Evolutionary conservation across 176 grass and related monocot species (phyloP).

Genomic region (Olyra latifolia): DNA sequence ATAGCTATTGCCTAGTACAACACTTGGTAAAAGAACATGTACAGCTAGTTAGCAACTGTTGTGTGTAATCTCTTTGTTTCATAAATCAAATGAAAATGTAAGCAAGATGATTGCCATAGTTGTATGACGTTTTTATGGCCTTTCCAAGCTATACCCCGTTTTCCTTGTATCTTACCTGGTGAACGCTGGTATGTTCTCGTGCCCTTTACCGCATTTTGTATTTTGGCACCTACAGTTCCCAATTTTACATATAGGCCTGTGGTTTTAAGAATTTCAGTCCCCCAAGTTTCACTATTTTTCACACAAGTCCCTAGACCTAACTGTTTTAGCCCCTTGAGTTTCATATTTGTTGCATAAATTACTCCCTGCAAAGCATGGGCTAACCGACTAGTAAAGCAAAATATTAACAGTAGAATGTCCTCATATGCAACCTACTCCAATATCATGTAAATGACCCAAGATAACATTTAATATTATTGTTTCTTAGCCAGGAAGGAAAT

Average conservation of each 20-base stretch:
- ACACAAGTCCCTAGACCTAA: too few relatives aligned
- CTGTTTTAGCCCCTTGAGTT: too few relatives aligned
- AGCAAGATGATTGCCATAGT: not conserved
- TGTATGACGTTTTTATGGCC: not conserved
- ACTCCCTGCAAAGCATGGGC: too few relatives aligned
- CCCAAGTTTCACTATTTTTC: too few relatives aligned
- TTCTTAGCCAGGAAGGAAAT: not conserved
- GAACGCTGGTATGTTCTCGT: too few relatives aligned
- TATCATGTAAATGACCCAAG: not conserved
- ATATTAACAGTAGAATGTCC: not conserved
- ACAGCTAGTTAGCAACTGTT: not conserved
- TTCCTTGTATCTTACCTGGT: not conserved
- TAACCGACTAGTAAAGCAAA: too few relatives aligned
- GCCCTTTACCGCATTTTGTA: too few relatives aligned
- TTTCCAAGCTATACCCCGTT: not conserved
- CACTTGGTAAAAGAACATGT: not conserved
- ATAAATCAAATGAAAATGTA: slow-evolving; percentile 9
- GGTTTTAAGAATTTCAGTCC: too few relatives aligned
- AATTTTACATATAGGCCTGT: too few relatives aligned
- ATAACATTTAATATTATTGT: not conserved
- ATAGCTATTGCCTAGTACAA: not conserved
- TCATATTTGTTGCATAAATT: too few relatives aligned
- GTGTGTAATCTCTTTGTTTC: not conserved
- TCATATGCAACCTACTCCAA: not conserved
- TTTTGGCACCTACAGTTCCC: too few relatives aligned